Percentiles rank a stretch among this genome's conserved stretches.
These are phyloP conservation scores for Colletotrichum sp. DNA, from an alignment of 2,329 filamentous ascomycete species.

Conservation along the genomic window DNA sequence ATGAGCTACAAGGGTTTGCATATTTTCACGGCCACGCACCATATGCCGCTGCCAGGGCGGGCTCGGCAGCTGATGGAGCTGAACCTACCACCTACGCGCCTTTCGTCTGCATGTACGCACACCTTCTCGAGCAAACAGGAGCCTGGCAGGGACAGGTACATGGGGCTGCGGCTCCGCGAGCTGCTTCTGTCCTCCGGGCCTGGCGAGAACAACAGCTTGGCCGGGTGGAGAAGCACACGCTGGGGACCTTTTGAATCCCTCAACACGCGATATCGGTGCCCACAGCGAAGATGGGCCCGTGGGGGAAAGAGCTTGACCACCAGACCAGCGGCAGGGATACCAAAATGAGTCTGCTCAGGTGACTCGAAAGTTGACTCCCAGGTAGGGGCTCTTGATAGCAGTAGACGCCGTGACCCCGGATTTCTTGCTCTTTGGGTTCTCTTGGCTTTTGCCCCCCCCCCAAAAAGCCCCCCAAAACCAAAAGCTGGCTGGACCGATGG, in stretches of 20 bases:
- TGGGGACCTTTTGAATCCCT: not conserved
- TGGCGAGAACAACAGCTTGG: not conserved
- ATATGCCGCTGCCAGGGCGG: slow-evolving; percentile 4
- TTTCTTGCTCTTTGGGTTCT: not conserved
- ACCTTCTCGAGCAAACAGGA: not conserved
- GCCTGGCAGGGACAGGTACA: not conserved
- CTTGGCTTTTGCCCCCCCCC: not conserved
- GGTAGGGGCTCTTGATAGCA: not conserved
- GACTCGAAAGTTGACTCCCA: slow-evolving; percentile 15
- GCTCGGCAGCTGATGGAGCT: slow-evolving; percentile 13
- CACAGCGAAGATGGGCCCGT: slow-evolving; percentile 17
- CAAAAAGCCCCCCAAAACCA: not conserved
- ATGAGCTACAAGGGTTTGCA: not conserved
- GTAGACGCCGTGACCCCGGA: slow-evolving; percentile 7
- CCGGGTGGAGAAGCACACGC: not conserved
- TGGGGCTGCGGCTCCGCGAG: slow-evolving; percentile 8
- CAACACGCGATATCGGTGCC: slow-evolving; percentile 11
- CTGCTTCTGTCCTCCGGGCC: not conserved
- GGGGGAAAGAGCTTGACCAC: not conserved
- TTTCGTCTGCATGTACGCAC: not conserved
- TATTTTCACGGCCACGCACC: not conserved
- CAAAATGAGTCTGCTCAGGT: slow-evolving; percentile 16
- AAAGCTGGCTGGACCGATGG: slow-evolving; percentile 6
- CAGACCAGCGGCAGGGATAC: not conserved
- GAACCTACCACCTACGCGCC: not conserved